Evolutionary conservation across 1,139 yeast genomes (phyloP), one percentile per base, ranked within the genome.

Genomic region (Suhomyces anneliseae): DNA sequence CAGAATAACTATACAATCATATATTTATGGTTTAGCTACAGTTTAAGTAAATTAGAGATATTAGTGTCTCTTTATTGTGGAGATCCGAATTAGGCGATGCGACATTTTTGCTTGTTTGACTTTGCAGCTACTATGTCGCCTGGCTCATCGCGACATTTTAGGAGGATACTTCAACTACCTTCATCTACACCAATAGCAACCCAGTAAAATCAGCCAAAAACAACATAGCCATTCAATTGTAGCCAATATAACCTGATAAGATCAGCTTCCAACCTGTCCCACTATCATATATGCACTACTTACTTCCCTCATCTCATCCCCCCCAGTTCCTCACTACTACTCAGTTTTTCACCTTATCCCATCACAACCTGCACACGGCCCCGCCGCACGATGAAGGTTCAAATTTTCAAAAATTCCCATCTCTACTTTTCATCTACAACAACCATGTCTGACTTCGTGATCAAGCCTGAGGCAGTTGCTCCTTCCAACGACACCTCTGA

Each of bases 401-500:
- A 47, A 36, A 31, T 42, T 42, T 39, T 40, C 42, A 29, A 42
- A 40, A 34, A 44, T 34, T 45, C 39, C 41, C 40, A 29, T 33
- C 32, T 40, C 37, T 36, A 27, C 40, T 38, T 27, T n/a, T 33
- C 32, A 29, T 29, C 9, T 29, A 29, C 32, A 9, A 36, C 32
- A 46, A 43, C 42, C 46, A 85, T 81, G 87, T 68, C 79, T 53
- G 85, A 83, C 65, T 81, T 72, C 65, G 78, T 87, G 70, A 93
- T 93, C 74, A 90, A 90, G 79, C 99, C 99, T 47, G 96, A 90
- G 70, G 76, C 81, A 57, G 80, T 84, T 54, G 79, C 85, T 53
- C 89, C 96, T 42, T 74, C 92, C 38, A 83, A 83, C 58, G 95
- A 92, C 70, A 87, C 98, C 51, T 85, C 95, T 53, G 88, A 87